These are phyloP conservation scores for Ilyonectria sp. DNA, from an alignment of 2,329 filamentous ascomycete species.

Conservation along the genomic window DNA sequence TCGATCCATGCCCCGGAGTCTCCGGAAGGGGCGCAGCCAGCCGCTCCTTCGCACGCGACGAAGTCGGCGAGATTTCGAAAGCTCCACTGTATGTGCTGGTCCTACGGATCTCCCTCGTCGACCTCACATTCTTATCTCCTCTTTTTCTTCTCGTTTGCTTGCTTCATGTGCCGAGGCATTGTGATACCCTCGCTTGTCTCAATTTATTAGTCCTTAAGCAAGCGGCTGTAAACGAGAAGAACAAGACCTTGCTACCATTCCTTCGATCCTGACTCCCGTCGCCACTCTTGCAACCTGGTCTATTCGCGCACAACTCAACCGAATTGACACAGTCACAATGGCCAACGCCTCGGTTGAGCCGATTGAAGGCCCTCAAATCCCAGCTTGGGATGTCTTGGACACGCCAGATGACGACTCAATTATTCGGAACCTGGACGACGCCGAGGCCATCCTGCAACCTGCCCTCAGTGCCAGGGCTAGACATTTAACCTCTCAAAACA, in stretches of 20 bases:
- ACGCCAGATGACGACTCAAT: conserved; percentile 41
- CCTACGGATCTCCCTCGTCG: conserved; percentile 35
- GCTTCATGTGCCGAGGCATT: conserved; percentile 29
- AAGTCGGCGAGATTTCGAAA: conserved; percentile 33
- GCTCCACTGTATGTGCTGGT: conserved; percentile 37
- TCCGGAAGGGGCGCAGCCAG: conserved; percentile 44
- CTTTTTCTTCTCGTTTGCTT: conserved; percentile 14
- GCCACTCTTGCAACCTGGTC: neutral
- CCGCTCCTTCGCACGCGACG: conserved; percentile 25
- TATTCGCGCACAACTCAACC: neutral
- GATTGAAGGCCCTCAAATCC: conserved; percentile 12
- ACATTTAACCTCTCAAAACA: conserved; percentile 68
- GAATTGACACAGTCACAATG: conserved; percentile 28
- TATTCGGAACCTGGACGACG: conserved; percentile 66
- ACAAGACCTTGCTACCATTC: neutral
- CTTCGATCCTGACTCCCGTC: neutral
- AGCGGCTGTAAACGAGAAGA: conserved; percentile 11
- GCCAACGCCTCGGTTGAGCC: conserved; percentile 21
- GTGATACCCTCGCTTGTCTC: conserved; percentile 24
- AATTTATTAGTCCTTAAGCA: conserved; percentile 20
- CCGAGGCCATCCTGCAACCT: conserved; percentile 72
- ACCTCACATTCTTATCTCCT: conserved; percentile 27
- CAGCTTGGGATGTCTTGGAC: conserved; percentile 29
- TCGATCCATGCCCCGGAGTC: conserved; percentile 44
- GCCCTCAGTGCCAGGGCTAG: conserved; percentile 71